Percentiles rank a stretch among this genome's conserved stretches.
Evolutionary conservation across 129 eudicot genomes (phyloP).

Genomic region (Escallonia rubra): DNA sequence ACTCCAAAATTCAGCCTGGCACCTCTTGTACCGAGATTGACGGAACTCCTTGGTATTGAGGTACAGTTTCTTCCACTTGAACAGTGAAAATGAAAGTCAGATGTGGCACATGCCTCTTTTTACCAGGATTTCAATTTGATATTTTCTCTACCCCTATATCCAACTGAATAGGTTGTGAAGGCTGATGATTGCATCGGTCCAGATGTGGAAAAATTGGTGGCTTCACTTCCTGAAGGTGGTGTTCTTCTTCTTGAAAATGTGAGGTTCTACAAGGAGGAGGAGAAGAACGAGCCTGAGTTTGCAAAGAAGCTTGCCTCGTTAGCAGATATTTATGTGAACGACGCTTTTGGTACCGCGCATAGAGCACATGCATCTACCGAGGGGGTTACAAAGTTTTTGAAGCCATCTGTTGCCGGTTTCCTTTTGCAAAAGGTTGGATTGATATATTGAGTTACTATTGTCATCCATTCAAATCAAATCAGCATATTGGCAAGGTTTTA

Average conservation of each 20-base stretch:
- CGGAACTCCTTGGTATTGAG: constrained; percentile 60
- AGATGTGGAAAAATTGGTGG: constrained; percentile 61
- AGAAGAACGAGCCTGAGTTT: constrained; percentile 61
- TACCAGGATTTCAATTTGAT: not conserved
- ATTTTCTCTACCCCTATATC: constrained; percentile 8
- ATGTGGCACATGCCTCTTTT: not conserved
- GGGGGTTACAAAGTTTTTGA: constrained; percentile 66
- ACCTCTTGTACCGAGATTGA: constrained; percentile 57
- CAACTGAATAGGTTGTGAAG: constrained; percentile 47
- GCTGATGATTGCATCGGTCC: constrained; percentile 75
- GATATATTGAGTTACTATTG: not conserved
- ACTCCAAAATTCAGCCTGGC: constrained; percentile 64
- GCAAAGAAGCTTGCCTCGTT: constrained; percentile 59
- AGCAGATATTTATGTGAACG: constrained; percentile 59
- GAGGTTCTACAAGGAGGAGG: constrained; percentile 66
- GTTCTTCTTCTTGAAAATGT: constrained; percentile 69
- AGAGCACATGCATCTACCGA: constrained; percentile 77
- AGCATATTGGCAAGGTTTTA: not conserved
- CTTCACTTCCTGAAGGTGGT: constrained; percentile 62
- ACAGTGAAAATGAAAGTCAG: too few relatives aligned
- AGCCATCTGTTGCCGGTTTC: constrained; percentile 67
- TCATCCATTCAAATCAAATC: not conserved
- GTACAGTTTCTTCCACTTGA: constrained; percentile 16
- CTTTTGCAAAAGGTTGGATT: constrained; percentile 57
- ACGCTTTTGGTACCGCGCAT: constrained; percentile 70